Evolutionary conservation across 2,329 filamentous ascomycete species (phyloP).

Genomic region (Paecilomyces dactylethromorphus): DNA sequence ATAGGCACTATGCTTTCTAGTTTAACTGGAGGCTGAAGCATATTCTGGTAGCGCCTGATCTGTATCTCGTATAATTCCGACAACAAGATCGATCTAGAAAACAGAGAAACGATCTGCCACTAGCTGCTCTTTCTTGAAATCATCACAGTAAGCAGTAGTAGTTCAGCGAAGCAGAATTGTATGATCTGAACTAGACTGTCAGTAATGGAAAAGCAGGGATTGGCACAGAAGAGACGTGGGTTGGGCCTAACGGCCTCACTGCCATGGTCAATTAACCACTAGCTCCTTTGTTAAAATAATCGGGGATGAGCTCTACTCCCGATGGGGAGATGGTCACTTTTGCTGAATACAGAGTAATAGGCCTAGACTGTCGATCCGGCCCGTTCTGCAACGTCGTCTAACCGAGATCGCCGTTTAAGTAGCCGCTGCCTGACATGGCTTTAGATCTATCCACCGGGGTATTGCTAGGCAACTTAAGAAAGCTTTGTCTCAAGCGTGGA

Average conservation of each 20-base stretch:
- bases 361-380: not conserved
- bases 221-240: not conserved
- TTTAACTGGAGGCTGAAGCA: not conserved
- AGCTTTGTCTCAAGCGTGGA: not conserved
- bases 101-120: not conserved
- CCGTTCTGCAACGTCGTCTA: not conserved
- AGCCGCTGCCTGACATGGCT: not conserved
- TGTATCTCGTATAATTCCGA: not conserved
- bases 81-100: not conserved
- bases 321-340: not conserved
- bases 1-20: not conserved
- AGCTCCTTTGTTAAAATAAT: not conserved
- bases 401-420: not conserved
- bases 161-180: not conserved
- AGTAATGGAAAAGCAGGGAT: not conserved
- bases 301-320: not conserved
- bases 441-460: not conserved
- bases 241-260: not conserved
- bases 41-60: not conserved
- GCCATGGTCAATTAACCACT: not conserved
- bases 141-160: not conserved
- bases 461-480: not conserved
- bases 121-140: not conserved
- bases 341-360: not conserved
- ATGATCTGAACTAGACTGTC: not conserved